Base-by-base conservation (phyloP, 352 stramenopile species). In the Thalassiosira oceanica region DNA sequence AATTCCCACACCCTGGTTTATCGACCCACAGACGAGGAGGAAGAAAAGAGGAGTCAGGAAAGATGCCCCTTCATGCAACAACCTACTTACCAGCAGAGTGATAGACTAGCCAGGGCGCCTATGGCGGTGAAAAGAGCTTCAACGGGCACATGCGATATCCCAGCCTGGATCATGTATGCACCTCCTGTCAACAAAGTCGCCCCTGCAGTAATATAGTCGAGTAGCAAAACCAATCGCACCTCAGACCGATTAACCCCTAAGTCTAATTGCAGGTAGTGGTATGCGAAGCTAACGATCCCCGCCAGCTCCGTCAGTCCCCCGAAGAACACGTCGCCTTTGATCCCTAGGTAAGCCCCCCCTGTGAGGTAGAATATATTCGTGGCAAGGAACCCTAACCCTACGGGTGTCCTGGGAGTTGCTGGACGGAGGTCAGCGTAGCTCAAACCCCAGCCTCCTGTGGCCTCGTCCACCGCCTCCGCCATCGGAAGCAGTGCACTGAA, bases 191-290 rank as follows among this genome's bases (percentile, higher is more conserved):
- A 53, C 31, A 90, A 74, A 2, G 75, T 37, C 20, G 46, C 41
- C 0, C 64, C 61, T 0, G 83, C 83, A 18, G 67, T 77, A 2
- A 86, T 49, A 43, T 90, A 90, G 70, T 90, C 83, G 3, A 87
- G 48, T 26, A 87, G 61, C 11, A 90, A 56, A 3, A 77, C 83
- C 48, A 88, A 56, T 35, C 75, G 58, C 3, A 90, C 83, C 44
- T 78, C 69, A 7, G 39, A 24, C 52, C 67, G 43, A 51, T 84
- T 48, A 39, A 69, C 52, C 8, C 64, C 60, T 27, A 75, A 66
- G 57, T 88, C 44, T 8, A 90, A 49, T 49, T 90, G 83, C 0
- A 60, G 58, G 33, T 86, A 90, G 45, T 90, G 83, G 65, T 90
- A 90, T n/a, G 39, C 33, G 56, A 87, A 88, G 52, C 64, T 83